phyloP scores from a whole-genome alignment of 192 early-diverging fungal genomes.

The Phycomyces nitens region DNA sequence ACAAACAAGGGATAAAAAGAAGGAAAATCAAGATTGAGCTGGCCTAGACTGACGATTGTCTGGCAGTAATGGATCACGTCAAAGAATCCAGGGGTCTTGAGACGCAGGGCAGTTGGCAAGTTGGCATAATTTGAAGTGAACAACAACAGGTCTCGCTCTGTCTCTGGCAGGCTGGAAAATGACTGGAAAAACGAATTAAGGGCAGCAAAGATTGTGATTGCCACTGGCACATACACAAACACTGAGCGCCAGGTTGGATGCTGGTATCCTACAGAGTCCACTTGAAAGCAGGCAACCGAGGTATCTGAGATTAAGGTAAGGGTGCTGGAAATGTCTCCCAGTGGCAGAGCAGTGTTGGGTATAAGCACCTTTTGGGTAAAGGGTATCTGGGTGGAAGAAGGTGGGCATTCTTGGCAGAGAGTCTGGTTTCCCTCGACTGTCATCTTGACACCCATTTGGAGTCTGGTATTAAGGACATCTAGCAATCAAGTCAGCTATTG shows the following conservation, averaged over 20 bases:
- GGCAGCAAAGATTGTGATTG: conserved; percentile 19
- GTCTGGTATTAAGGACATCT: too few species aligned
- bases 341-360: conserved; percentile 13
- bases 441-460: too few species aligned
- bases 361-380: background rate
- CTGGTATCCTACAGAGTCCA: conserved; percentile 17
- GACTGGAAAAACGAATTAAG: conserved; percentile 13
- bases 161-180: conserved; percentile 1
- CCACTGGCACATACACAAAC: conserved; percentile 13
- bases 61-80: conserved; percentile 44
- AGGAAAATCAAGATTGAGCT: conserved; percentile 40
- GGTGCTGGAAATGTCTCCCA: conserved; percentile 13
- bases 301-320: background rate
- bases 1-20: conserved; percentile 39
- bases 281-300: conserved; percentile 4
- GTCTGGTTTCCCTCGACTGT: too few species aligned
- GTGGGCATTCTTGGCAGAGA: too few species aligned
- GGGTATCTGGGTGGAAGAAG: too few species aligned
- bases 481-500: too few species aligned
- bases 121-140: conserved; percentile 17
- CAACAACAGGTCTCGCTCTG: conserved; percentile 14
- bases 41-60: conserved; percentile 38
- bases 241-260: conserved; percentile 18
- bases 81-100: conserved; percentile 41
- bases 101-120: conserved; percentile 19